Base-by-base conservation (phyloP, 108 stramenopile species). In the Cyclotella cryptica region DNA sequence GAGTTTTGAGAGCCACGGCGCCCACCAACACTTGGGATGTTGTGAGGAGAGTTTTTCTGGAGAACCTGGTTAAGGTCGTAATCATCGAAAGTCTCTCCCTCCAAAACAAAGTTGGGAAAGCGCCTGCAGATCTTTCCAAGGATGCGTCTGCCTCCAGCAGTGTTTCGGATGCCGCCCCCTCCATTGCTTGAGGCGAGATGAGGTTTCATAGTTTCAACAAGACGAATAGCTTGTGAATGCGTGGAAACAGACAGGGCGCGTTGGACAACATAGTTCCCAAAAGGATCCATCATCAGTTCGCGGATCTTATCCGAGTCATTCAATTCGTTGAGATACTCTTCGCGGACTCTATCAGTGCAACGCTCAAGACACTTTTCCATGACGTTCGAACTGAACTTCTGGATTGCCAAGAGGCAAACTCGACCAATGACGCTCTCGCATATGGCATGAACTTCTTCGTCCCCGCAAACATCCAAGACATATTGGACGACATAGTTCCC, bases 331-430 rank as follows among this genome's bases (percentile, higher is more conserved):
- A 98, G 74, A 78, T 96, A 96, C 65, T 75, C 79, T 71, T 93
- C 92, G 66, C 93, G 95, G 59, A 96, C 86, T 61, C 83, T 72
- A 67, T 97, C 95, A 28, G 93, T 91, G 54, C 96, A 96, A 39
- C 96, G 93, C 76, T 97, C 97, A 65, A 98, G 76, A 83, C 97
- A 98, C 81, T 97, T 97, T 78, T 98, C 98, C 91, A 98, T 96
- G n/a, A 98, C 98, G 83, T 98, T 98, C 64, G 93, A 95, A 58
- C 93, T 96, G 84, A 98, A 98, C 84, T 99, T 99, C 66, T 99
- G 98, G 67, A 95, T 94, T 55, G 97, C 96, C 60, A 99, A 85
- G 28, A 92, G 64, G 66, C 83, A 87, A 29, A 99, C 97, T 64
- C 94, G 94, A 54, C 97, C 97, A 59, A 86, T 85, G 10, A 95